Base-by-base conservation (phyloP, 305 asterid genomes). In the Solanum hybrid region DNA sequence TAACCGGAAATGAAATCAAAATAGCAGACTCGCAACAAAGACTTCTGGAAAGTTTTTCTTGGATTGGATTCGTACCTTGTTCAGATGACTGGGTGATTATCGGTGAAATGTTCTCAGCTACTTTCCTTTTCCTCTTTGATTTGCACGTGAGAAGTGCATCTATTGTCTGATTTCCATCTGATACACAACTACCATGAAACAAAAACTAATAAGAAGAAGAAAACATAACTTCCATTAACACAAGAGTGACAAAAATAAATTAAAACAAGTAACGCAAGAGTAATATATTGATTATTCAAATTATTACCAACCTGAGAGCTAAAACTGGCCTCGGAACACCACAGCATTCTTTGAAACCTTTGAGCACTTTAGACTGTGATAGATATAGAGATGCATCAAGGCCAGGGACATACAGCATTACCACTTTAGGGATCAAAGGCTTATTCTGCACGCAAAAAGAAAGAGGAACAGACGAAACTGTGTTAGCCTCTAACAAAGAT, bases 401-500 rank as follows among this genome's bases (percentile, higher is more conserved):
- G 88, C 99, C 99, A 89, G 98, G 99, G 90, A 96, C 86, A 93
- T 97, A 96, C 78, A 97, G 94, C 98, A 97, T 95, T 89, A 96
- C 96, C 76, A 97, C 98, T 91, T 96, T 97, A 89, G 97, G 96
- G 90, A 97, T 97, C 90, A 97, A 91, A 51, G 99, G 99, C 89
- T 95, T 97, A 95, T 97, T 96, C 99, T 96, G 97, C 96, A 95
- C 64, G 90, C 86, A 86, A 88, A 75, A 36, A 86, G 86, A 64
- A 24, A 85, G 89, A 51, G 26, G 71, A 13, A 31, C 31, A 57
- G 51, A 34, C 10, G 57, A 69, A 78, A 37, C 87, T 77, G 37
- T 22, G 37, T 88, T 71, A 77, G 57, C 20, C 57, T 88, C 61
- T 24, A 46, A 88, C 1, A 13, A 75, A 51, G 33, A 78, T 78